phyloP scores from a whole-genome alignment of 2,329 filamentous ascomycete species.

The Epicoccum nigrum region DNA sequence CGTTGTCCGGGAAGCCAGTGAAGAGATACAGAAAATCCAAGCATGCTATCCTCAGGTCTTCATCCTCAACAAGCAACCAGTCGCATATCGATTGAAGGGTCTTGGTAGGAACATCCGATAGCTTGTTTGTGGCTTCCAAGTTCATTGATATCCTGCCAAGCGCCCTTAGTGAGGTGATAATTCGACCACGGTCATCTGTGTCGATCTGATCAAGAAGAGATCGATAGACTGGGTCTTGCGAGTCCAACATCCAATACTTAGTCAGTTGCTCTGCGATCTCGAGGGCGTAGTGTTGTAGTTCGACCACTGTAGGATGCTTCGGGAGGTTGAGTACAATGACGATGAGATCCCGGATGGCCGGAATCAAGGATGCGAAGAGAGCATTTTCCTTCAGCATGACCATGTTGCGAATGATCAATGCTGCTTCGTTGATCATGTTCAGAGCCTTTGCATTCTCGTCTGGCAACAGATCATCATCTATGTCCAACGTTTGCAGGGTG shows the following conservation, averaged over 20 bases:
- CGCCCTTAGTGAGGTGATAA: conserved; percentile 79
- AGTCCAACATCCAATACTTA: conserved; percentile 74
- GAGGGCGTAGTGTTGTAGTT: conserved; percentile 87
- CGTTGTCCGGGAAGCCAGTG: conserved; percentile 83
- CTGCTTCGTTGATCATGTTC: conserved; percentile 81
- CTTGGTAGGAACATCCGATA: conserved; percentile 71
- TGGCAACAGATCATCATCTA: conserved; percentile 73
- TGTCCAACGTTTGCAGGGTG: conserved; percentile 61
- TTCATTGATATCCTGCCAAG: conserved; percentile 89
- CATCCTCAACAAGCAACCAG: conserved; percentile 83
- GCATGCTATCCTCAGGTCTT: conserved; percentile 85
- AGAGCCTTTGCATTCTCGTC: conserved; percentile 73
- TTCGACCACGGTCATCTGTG: conserved; percentile 75
- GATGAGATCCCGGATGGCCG: conserved; percentile 78
- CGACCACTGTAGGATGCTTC: conserved; percentile 71
- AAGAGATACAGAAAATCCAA: conserved; percentile 97
- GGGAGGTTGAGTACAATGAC: conserved; percentile 83
- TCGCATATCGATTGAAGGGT: conserved; percentile 72
- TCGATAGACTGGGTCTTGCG: conserved; percentile 78
- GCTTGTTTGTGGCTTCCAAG: conserved; percentile 75
- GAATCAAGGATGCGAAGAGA: conserved; percentile 75
- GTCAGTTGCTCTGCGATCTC: conserved; percentile 93
- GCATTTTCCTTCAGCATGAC: conserved; percentile 92
- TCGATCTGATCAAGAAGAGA: conserved; percentile 66
- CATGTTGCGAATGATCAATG: conserved; percentile 92